phyloP scores from a whole-genome alignment of 2,329 filamentous ascomycete species.

The Plenodomus biglobosus region DNA sequence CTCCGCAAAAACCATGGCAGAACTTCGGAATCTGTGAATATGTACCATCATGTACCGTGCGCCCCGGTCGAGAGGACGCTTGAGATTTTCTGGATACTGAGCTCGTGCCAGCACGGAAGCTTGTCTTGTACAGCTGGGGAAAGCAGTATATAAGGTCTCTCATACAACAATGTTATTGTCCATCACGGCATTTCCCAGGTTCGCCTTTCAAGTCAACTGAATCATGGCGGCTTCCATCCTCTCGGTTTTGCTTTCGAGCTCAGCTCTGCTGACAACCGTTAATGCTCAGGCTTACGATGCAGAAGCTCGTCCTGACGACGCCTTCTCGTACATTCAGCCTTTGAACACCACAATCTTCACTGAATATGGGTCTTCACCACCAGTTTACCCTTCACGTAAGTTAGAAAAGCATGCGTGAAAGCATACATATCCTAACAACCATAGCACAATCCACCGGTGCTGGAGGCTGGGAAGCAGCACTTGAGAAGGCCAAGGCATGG shows the following conservation, averaged over 20 bases:
- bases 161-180: background rate
- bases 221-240: constrained; percentile 34
- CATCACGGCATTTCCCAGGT: background rate
- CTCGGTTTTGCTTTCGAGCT: constrained; percentile 23
- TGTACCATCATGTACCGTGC: background rate
- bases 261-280: constrained; percentile 23
- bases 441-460: constrained; percentile 33
- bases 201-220: constrained; percentile 1
- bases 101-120: constrained; percentile 2
- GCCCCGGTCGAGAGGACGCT: constrained; percentile 1
- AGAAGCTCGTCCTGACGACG: constrained; percentile 19
- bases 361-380: constrained; percentile 31
- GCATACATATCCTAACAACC: constrained; percentile 42
- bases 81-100: background rate
- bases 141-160: constrained; percentile 24
- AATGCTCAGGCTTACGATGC: constrained; percentile 29
- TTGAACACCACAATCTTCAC: constrained; percentile 33
- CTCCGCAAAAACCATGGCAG: constrained; percentile 21
- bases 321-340: constrained; percentile 34
- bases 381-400: constrained; percentile 35
- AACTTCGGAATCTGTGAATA: constrained; percentile 23
- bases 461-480: constrained; percentile 37
- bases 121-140: background rate
- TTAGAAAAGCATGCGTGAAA: background rate
- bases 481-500: constrained; percentile 38